These are phyloP conservation scores for Sideroxylon spinosum DNA, from an alignment of 179 eudicot genomes.

Conservation along the genomic window DNA sequence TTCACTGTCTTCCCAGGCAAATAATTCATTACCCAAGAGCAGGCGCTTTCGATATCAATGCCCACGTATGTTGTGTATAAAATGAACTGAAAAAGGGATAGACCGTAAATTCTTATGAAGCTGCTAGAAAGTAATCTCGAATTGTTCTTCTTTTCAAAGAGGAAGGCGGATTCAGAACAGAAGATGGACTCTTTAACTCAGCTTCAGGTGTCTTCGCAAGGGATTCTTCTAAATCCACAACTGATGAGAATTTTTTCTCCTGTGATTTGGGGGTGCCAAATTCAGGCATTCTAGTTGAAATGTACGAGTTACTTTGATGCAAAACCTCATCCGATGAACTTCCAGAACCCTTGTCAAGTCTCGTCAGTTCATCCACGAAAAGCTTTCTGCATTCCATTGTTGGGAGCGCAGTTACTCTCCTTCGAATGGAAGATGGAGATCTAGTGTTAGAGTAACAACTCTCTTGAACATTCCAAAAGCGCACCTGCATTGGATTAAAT, in stretches of 20 bases:
- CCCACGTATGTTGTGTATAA: background rate
- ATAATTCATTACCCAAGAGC: constrained; percentile 2
- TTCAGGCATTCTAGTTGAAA: constrained; percentile 36
- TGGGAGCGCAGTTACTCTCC: constrained; percentile 48
- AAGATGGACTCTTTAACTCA: constrained; percentile 69
- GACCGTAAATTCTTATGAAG: constrained; percentile 10
- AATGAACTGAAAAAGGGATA: background rate
- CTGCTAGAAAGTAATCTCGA: constrained; percentile 58
- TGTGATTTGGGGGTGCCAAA: constrained; percentile 48
- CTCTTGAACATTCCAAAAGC: constrained; percentile 61
- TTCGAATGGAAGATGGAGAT: constrained; percentile 53
- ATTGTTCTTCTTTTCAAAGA: constrained; percentile 78
- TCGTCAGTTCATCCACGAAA: constrained; percentile 23
- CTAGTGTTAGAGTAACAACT: constrained; percentile 55
- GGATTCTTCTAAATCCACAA: constrained; percentile 32
- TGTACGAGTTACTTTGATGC: constrained; percentile 23
- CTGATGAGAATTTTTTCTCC: constrained; percentile 27
- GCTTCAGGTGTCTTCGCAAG: constrained; percentile 67
- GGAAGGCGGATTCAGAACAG: constrained; percentile 78
- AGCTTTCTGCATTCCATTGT: constrained; percentile 39
- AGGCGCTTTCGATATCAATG: background rate
- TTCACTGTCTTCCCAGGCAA: background rate
- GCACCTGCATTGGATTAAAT: constrained; percentile 41
- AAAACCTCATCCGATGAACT: constrained; percentile 18
- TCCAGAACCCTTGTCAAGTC: constrained; percentile 20